Evolutionary conservation across 1,284 basidiomycete genomes (phyloP).

Genomic region (Ceratobasidium sp.): DNA sequence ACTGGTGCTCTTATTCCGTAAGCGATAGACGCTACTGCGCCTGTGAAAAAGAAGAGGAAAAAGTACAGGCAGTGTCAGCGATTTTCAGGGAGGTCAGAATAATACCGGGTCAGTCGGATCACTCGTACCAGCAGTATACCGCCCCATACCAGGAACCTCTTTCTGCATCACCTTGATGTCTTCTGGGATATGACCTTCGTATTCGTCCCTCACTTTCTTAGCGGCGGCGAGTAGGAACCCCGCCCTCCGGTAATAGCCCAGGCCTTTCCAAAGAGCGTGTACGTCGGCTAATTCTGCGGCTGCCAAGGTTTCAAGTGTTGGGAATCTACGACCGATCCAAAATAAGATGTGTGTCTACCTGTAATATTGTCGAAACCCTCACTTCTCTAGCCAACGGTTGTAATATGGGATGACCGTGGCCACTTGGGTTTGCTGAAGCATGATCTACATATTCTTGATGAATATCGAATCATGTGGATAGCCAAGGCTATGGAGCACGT

Average conservation of each 20-base stretch:
- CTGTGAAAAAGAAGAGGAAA: constrained; percentile 53
- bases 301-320: constrained; percentile 79
- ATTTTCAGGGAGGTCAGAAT: constrained; percentile 42
- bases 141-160: constrained; percentile 85
- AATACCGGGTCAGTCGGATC: not conserved
- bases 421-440: constrained; percentile 96
- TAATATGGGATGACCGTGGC: constrained; percentile 90
- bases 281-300: constrained; percentile 79
- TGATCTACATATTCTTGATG: constrained; percentile 71
- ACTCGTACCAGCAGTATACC: constrained; percentile 70
- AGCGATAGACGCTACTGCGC: constrained; percentile 88
- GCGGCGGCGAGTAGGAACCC: constrained; percentile 78
- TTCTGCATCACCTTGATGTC: constrained; percentile 82
- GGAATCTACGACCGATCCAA: constrained; percentile 63
- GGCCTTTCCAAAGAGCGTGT: constrained; percentile 85
- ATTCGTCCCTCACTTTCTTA: constrained; percentile 71
- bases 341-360: not conserved
- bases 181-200: constrained; percentile 74
- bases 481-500: constrained; percentile 26
- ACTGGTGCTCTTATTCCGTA: constrained; percentile 84
- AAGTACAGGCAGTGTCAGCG: not conserved
- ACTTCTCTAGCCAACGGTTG: constrained; percentile 81
- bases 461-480: constrained; percentile 70
- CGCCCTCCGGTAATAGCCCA: constrained; percentile 91
- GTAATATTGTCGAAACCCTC: constrained; percentile 1